A percentile compares a stretch with the other conserved stretches of the same genome.
Conservation (phyloP, 192 early-diverging fungal genomes). For the Haplosporangium gracile region DNA sequence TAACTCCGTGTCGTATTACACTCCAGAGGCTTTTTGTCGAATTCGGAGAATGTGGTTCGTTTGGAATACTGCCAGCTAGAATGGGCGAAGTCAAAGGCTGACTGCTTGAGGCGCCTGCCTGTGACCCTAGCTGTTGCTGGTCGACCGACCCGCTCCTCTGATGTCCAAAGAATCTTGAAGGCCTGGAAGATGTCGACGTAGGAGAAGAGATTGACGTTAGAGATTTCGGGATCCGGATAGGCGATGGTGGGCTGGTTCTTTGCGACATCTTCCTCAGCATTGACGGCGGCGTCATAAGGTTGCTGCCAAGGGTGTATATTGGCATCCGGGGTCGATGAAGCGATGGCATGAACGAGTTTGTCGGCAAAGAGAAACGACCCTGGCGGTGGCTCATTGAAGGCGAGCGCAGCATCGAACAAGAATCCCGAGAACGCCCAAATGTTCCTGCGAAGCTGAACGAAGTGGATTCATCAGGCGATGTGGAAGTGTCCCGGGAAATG, state of each 20-base stretch:
- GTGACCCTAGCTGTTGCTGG: conserved; percentile 3
- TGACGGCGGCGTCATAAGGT: conserved; percentile 43
- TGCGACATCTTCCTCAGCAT: conserved; percentile 45
- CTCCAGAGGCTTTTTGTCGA: conserved; percentile 35
- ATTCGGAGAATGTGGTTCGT: conserved; percentile 28
- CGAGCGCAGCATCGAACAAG: conserved; percentile 10
- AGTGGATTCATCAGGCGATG: conserved; percentile 12
- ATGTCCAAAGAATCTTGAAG: conserved; percentile 37
- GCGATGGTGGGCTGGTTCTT: conserved; percentile 25
- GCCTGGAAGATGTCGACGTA: conserved; percentile 6
- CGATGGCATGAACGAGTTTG: conserved; percentile 32
- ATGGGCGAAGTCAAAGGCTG: conserved; percentile 19
- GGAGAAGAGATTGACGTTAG: background rate
- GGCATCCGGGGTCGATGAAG: conserved; percentile 36
- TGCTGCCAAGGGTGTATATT: conserved; percentile 34
- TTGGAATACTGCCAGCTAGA: background rate
- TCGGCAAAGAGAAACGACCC: conserved; percentile 39
- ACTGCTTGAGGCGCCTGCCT: conserved; percentile 4
- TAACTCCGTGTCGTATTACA: conserved; percentile 43
- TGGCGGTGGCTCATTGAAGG: conserved; percentile 23
- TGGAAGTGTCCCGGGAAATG: background rate
- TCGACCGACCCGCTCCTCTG: conserved; percentile 27
- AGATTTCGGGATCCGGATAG: conserved; percentile 29
- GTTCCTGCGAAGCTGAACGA: background rate
- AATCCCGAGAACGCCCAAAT: conserved; percentile 7